Percentiles rank a stretch among this genome's conserved stretches.
phyloP scores from a whole-genome alignment of 768 basidiomycete genomes.

The Russula earlei region DNA sequence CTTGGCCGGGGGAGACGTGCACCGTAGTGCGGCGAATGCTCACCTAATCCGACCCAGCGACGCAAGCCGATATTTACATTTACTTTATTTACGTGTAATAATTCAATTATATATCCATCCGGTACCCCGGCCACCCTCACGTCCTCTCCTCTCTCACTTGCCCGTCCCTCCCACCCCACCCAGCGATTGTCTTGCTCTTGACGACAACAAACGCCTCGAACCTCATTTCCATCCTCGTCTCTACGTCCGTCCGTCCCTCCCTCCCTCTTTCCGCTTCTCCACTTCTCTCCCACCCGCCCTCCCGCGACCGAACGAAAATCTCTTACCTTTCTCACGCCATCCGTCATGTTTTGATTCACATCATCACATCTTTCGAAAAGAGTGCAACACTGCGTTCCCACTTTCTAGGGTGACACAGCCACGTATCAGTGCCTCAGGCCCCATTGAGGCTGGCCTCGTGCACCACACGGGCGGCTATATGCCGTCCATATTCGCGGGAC shows the following conservation, averaged over 20 bases:
- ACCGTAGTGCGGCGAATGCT: constrained; percentile 19
- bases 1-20: constrained; percentile 8
- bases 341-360: background rate
- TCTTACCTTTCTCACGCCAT: background rate
- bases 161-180: background rate
- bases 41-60: constrained; percentile 5
- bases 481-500: constrained; percentile 12
- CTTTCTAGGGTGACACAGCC: constrained; percentile 14
- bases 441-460: constrained; percentile 13
- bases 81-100: constrained; percentile 14
- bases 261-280: no score
- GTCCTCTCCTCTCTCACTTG: background rate
- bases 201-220: background rate
- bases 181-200: background rate
- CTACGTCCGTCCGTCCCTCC: background rate
- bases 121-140: constrained; percentile 6
- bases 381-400: background rate
- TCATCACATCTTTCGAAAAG: background rate
- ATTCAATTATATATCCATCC: background rate
- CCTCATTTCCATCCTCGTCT: no score
- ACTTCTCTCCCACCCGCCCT: background rate
- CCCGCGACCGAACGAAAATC: background rate
- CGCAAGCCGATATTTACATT: constrained; percentile 6
- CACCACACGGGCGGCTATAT: constrained; percentile 1
- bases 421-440: constrained; percentile 18